Conservation (phyloP, 192 early-diverging fungal genomes). For the Podila verticillata region DNA sequence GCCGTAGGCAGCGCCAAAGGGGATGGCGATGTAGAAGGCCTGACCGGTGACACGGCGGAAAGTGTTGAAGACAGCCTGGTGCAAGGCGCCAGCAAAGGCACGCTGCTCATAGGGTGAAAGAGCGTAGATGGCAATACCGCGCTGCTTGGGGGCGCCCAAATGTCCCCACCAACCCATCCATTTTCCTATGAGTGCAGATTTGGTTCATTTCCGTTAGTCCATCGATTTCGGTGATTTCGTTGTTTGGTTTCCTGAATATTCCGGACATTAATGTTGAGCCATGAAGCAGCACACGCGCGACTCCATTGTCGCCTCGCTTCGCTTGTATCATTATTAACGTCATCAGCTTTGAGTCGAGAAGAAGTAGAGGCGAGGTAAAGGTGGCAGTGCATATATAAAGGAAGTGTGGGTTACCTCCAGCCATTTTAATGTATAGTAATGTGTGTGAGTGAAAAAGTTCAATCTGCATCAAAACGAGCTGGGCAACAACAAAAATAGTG, state of each 20-base stretch:
- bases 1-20: slow-evolving; percentile 54
- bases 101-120: slow-evolving; percentile 73
- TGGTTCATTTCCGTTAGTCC: too few species aligned
- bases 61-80: slow-evolving; percentile 70
- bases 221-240: too few species aligned
- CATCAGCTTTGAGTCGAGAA: too few species aligned
- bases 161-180: slow-evolving; percentile 66
- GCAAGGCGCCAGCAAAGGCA: slow-evolving; percentile 65
- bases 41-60: slow-evolving; percentile 63
- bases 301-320: too few species aligned
- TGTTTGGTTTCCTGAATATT: slow-evolving; percentile 24
- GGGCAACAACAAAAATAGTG: too few species aligned
- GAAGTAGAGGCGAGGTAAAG: too few species aligned
- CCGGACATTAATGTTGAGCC: background rate
- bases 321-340: too few species aligned
- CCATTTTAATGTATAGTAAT: background rate
- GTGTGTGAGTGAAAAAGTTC: too few species aligned
- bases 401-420: background rate
- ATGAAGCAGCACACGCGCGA: too few species aligned
- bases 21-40: slow-evolving; percentile 64
- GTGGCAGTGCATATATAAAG: too few species aligned
- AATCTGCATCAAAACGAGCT: too few species aligned
- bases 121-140: slow-evolving; percentile 66
- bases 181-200: slow-evolving; percentile 61
- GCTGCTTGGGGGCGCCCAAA: slow-evolving; percentile 66